phyloP scores from a whole-genome alignment of 2,329 filamentous ascomycete genomes.

The Sphaceloma murrayae region DNA sequence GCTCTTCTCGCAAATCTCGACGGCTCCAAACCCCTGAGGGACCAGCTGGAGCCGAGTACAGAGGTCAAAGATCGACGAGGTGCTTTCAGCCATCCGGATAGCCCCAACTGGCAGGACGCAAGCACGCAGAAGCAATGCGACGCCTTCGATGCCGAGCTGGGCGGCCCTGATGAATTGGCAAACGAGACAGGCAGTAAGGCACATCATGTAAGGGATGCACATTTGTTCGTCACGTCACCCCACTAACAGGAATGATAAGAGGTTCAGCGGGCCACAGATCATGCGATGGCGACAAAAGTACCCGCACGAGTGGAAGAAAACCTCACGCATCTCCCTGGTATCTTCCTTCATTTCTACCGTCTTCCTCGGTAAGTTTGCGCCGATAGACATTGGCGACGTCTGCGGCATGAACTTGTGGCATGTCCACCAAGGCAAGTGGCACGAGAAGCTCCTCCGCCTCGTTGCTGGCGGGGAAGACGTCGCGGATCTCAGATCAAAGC shows the following conservation, averaged over 20 bases:
- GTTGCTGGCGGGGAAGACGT: slow-evolving; percentile 58
- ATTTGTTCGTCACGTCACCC: neutral
- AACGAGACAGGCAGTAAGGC: slow-evolving; percentile 80
- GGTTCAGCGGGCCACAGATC: slow-evolving; percentile 97
- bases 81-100: slow-evolving; percentile 74
- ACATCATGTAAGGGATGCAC: slow-evolving; percentile 64
- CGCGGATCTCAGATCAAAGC: slow-evolving; percentile 60
- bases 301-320: slow-evolving; percentile 70
- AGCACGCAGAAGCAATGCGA: slow-evolving; percentile 91
- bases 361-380: slow-evolving; percentile 74
- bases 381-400: slow-evolving; percentile 87
- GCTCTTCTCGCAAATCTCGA: slow-evolving; percentile 53
- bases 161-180: slow-evolving; percentile 59
- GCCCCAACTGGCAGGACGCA: slow-evolving; percentile 96
- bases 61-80: slow-evolving; percentile 34
- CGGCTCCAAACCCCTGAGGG: slow-evolving; percentile 51
- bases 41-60: slow-evolving; percentile 51
- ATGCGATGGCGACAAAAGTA: slow-evolving; percentile 73
- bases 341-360: slow-evolving; percentile 91
- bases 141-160: slow-evolving; percentile 66
- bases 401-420: slow-evolving; percentile 98
- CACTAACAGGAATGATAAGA: slow-evolving; percentile 40
- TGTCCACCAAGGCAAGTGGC: slow-evolving; percentile 63
- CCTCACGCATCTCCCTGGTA: slow-evolving; percentile 79
- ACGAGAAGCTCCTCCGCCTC: slow-evolving; percentile 63